Percentiles rank a stretch among this genome's conserved stretches.
phyloP scores from a whole-genome alignment of 1,139 yeast species.

The Arxiozyma bovina region DNA sequence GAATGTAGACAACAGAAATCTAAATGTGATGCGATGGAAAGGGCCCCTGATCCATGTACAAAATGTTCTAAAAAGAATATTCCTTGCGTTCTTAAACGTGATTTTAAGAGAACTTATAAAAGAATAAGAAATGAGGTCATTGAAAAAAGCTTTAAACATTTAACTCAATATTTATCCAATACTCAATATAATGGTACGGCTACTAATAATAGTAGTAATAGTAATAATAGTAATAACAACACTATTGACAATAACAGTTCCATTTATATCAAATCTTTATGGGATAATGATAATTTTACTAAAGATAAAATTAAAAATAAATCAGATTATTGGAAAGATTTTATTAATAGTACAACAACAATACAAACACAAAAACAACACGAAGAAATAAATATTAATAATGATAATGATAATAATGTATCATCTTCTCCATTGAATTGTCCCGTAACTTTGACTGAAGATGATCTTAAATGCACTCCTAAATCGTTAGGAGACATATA shows the following conservation, averaged over 20 bases:
- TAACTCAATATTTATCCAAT: conserved; percentile 51
- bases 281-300: conserved; percentile 27
- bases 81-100: conserved; percentile 64
- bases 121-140: conserved; percentile 78
- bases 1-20: conserved; percentile 95
- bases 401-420: neutral
- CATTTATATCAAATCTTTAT: conserved; percentile 13
- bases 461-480: conserved; percentile 45
- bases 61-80: conserved; percentile 66
- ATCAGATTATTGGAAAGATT: neutral
- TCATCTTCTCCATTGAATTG: neutral
- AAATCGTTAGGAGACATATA: conserved; percentile 62
- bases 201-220: conserved; percentile 10
- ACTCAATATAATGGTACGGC: conserved; percentile 17
- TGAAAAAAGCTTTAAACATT: conserved; percentile 65
- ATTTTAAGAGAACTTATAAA: conserved; percentile 81
- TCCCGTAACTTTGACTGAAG: conserved; percentile 31
- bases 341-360: neutral
- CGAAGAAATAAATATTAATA: neutral
- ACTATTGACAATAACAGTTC: conserved; percentile 28
- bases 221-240: conserved; percentile 19
- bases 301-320: conserved; percentile 22
- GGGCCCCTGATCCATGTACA: conserved; percentile 72
- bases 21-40: conserved; percentile 76
- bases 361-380: neutral